Percentiles rank a stretch among this genome's conserved stretches.
Conservation (phyloP, 139 green algal species). For the Chlorella sp. region DNA sequence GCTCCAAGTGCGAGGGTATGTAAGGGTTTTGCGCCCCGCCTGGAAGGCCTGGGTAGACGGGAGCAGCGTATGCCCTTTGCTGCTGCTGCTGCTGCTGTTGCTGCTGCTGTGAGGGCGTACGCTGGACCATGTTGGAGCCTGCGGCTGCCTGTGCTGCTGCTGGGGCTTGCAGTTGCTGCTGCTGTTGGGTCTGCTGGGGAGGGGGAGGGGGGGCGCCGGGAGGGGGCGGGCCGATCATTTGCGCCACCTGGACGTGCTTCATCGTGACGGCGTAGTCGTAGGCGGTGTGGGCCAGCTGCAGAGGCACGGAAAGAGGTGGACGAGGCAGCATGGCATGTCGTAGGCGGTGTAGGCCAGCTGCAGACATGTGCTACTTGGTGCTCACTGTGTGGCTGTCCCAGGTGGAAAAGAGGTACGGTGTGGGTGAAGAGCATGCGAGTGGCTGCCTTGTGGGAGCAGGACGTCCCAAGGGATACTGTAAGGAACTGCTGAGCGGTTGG, state of each 20-base stretch:
- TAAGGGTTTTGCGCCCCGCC: too few relatives aligned
- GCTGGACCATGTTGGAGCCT: background rate
- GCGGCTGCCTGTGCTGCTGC: background rate
- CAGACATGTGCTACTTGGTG: too few relatives aligned
- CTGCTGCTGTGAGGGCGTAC: background rate
- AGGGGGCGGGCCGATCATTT: constrained; percentile 4
- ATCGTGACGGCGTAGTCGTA: constrained; percentile 6
- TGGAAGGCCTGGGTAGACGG: background rate
- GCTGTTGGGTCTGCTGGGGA: background rate
- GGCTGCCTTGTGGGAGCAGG: too few relatives aligned
- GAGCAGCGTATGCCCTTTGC: background rate
- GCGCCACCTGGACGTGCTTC: background rate
- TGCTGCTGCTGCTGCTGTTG: background rate
- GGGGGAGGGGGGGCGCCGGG: background rate
- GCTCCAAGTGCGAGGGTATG: too few relatives aligned
- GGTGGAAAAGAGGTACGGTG: too few relatives aligned
- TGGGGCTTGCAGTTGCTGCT: background rate
- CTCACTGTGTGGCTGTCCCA: too few relatives aligned
- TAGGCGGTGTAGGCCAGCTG: background rate
- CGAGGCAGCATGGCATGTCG: too few relatives aligned
- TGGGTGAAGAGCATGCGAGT: too few relatives aligned
- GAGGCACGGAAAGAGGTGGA: too few relatives aligned
- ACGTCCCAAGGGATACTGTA: too few relatives aligned
- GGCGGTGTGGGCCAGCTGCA: background rate
- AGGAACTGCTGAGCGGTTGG: too few relatives aligned